Evolutionary conservation across 768 basidiomycete species (phyloP), one percentile per base, ranked within the genome.

Genomic region (Psilocybe cubensis): DNA sequence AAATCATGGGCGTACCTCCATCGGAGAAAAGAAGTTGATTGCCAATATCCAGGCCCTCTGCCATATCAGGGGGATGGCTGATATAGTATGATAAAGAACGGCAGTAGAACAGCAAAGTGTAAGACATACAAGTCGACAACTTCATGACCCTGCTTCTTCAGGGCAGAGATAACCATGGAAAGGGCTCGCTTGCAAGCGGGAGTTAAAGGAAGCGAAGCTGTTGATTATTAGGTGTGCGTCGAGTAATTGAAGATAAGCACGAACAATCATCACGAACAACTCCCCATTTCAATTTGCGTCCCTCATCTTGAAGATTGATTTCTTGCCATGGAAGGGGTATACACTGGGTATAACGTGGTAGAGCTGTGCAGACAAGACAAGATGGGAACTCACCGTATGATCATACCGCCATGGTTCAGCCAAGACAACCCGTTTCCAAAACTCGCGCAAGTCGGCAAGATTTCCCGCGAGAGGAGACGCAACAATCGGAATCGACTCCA

Each of bases 401-500:
- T 90, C 89, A 58, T 89, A 88, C 14, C 78, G 74, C 86, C 87
- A 89, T 14, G 88, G 86, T 53, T 81, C 80, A 69, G 83, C 83
- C 43, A 72, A 72, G 20, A 88, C 75, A 7, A 89, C 75, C 12
- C 83, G 76, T 60, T 81, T 82, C 84, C 84, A 89, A 68, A 89
- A 85, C 52, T 85, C 83, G 48, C 81, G 79, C 33, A 91, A 69
- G 66, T 89, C 87, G 14, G 78, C 80, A 35, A 88, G 72, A n/a
- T 75, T 85, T 38, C 75, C 73, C 2, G 87, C 82, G 80, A 90
- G 83, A 1, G 89, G 87, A 20, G 84, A 78, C 38, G 79, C 75
- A 14, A 84, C 72, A 12, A 81, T 70, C 0, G 79, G 81, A 9
- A 90, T 61, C 3, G 81, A 80, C 62, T 89, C 86, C 53, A 87